These are phyloP conservation scores for Artemisia annua DNA, from an alignment of 129 eudicot genomes.

Conservation along the genomic window DNA sequence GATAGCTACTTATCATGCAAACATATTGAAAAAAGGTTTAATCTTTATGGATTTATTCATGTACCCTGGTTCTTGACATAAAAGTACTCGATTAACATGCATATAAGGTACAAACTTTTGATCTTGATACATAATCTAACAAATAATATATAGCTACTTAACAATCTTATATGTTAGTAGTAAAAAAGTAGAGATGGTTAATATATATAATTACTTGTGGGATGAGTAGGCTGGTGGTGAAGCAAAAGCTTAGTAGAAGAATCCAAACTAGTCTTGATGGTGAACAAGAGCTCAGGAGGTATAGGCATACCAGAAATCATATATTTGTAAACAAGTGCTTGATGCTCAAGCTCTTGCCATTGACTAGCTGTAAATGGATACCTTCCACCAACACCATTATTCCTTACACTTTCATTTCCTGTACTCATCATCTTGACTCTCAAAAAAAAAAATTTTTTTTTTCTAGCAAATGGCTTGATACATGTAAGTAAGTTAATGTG, in stretches of 20 bases:
- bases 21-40: neutral
- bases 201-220: conserved; percentile 28
- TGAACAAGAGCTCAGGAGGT: conserved; percentile 86
- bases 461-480: neutral
- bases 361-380: conserved; percentile 82
- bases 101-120: neutral
- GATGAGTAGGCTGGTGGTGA: conserved; percentile 59
- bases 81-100: neutral
- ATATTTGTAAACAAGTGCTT: conserved; percentile 87
- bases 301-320: conserved; percentile 86
- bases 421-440: conserved; percentile 43
- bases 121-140: neutral
- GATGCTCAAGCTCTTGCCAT: conserved; percentile 95
- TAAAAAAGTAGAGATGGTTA: too few relatives aligned
- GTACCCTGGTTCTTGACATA: too few relatives aligned
- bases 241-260: conserved; percentile 67
- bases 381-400: conserved; percentile 25
- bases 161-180: too few relatives aligned
- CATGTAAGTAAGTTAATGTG: conserved; percentile 8
- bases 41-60: neutral
- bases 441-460: neutral
- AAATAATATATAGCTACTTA: too few relatives aligned
- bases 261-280: conserved; percentile 71
- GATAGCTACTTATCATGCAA: neutral
- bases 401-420: conserved; percentile 26